Conservation (phyloP, 495 filamentous ascomycete genomes). For the Annulohypoxylon stygium region DNA sequence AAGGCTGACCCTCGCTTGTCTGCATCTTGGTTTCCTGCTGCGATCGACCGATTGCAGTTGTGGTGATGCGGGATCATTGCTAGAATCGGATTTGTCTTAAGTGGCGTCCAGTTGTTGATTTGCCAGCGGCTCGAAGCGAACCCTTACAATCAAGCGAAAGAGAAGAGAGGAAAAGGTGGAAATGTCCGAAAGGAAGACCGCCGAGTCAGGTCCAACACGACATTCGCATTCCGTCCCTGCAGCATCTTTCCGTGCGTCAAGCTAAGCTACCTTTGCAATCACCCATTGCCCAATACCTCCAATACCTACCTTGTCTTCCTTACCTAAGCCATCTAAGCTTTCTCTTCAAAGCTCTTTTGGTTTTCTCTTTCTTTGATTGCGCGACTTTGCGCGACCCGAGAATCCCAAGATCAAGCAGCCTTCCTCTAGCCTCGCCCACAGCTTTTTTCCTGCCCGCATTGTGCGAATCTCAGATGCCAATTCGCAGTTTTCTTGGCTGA, state of each 20-base stretch:
- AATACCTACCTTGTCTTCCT: slow-evolving; percentile 30
- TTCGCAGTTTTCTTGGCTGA: slow-evolving; percentile 29
- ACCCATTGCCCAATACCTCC: background rate
- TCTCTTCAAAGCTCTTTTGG: background rate
- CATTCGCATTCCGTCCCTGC: slow-evolving; percentile 60
- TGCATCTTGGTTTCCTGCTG: slow-evolving; percentile 17
- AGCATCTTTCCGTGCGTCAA: slow-evolving; percentile 64
- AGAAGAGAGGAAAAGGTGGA: slow-evolving; percentile 37
- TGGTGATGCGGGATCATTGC: slow-evolving; percentile 37
- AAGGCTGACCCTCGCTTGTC: slow-evolving; percentile 12
- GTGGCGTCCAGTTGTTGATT: slow-evolving; percentile 26
- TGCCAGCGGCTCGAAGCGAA: slow-evolving; percentile 2
- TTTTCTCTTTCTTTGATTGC: slow-evolving; percentile 12
- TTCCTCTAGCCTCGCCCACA: background rate
- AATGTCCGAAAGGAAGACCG: slow-evolving; percentile 53
- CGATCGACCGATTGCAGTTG: slow-evolving; percentile 35
- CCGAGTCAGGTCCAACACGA: slow-evolving; percentile 57
- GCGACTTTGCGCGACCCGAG: slow-evolving; percentile 24
- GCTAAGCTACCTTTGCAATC: slow-evolving; percentile 34
- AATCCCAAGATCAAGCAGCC: slow-evolving; percentile 2
- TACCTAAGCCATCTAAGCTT: slow-evolving; percentile 34
- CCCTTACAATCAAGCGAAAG: slow-evolving; percentile 21
- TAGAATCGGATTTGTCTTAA: slow-evolving; percentile 26
- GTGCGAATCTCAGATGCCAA: slow-evolving; percentile 39
- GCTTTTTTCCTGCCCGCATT: slow-evolving; percentile 14